Base-by-base conservation (phyloP, 306 rosid genomes). In the Gleditsia sinensis region DNA sequence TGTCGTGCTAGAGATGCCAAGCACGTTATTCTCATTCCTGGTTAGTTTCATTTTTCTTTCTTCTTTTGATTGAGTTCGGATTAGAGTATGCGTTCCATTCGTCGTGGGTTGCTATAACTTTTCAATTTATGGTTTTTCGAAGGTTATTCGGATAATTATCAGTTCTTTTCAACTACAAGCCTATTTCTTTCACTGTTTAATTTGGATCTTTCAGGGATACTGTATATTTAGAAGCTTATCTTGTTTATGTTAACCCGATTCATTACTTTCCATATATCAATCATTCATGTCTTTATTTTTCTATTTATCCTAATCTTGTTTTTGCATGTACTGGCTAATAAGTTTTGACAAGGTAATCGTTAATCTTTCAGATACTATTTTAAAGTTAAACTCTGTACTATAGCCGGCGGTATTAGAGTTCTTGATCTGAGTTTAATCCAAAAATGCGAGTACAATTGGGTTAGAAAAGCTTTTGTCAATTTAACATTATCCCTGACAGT, bases 131-230 rank as follows among this genome's bases (percentile, higher is more conserved):
- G 48, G 64, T 56, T 61, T 75, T 65, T 66, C n/a, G 72, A 69
- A 53, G 51, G 59, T 76, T 67, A 20, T 50, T 78, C 42, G 43
- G 48, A 21, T 46, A 63, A 10, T 19, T 67, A 14, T 67, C 13
- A 40, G 51, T 71, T 71, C 25, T 65, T 59, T 49, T 43, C 55
- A 33, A 67, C 78, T 79, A 55, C 67, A n/a, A 53, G 32, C 59
- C 21, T 74, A 32, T 57, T 30, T 24, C 58, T 60, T 60, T 58
- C 46, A 14, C 60, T 14, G 20, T 58, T 76, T 57, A 42, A 68
- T 60, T 61, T 74, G 64, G 88, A 83, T 88, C 88, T 79, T 34
- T 43, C 21, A 42, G 3, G 67, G 62, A 13, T 66, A 32, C 45
- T 14, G 40, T 45, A 27, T 50, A 21, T 61, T 6, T 45, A 8